Evolutionary conservation across 192 early-diverging fungal genomes (phyloP).

Genomic region (Coemansia sp.): DNA sequence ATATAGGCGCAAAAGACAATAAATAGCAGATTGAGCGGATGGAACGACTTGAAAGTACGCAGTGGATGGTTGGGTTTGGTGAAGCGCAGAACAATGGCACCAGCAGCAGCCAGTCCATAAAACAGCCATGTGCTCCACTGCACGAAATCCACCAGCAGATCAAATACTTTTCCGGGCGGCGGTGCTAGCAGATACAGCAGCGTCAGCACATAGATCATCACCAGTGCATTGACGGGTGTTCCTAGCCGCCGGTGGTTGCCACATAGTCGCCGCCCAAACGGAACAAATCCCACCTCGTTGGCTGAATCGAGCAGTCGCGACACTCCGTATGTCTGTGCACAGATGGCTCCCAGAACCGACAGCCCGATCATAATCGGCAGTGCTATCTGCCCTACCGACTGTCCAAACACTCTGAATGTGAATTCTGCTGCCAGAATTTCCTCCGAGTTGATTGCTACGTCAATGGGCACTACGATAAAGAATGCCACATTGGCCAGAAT

Average conservation of each 20-base stretch:
- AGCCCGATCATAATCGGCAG: conserved; percentile 57
- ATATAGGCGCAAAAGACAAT: conserved; percentile 55
- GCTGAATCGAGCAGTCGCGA: conserved; percentile 57
- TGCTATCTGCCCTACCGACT: conserved; percentile 46
- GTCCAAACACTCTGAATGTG: conserved; percentile 57
- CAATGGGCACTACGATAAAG: conserved; percentile 71
- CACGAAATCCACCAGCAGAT: conserved; percentile 60
- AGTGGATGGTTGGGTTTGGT: conserved; percentile 38
- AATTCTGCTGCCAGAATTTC: conserved; percentile 61
- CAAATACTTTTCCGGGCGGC: conserved; percentile 61
- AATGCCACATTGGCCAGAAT: conserved; percentile 80
- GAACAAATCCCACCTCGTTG: conserved; percentile 56
- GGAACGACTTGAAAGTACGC: conserved; percentile 54
- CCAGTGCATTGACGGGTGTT: conserved; percentile 47
- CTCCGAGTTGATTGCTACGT: conserved; percentile 64
- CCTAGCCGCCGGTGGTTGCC: conserved; percentile 46
- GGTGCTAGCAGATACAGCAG: conserved; percentile 57
- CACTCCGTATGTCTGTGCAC: conserved; percentile 55
- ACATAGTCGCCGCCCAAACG: conserved; percentile 42
- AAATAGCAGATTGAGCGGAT: conserved; percentile 53
- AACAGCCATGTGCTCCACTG: conserved; percentile 63
- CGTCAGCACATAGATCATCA: conserved; percentile 48
- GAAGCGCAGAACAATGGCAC: conserved; percentile 53
- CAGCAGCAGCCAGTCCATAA: conserved; percentile 57
- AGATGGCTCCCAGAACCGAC: conserved; percentile 55